A percentile compares a stretch with the other conserved stretches of the same genome.
phyloP scores from a whole-genome alignment of 495 filamentous ascomycete species.

The Antarctomyces pellizariae region DNA sequence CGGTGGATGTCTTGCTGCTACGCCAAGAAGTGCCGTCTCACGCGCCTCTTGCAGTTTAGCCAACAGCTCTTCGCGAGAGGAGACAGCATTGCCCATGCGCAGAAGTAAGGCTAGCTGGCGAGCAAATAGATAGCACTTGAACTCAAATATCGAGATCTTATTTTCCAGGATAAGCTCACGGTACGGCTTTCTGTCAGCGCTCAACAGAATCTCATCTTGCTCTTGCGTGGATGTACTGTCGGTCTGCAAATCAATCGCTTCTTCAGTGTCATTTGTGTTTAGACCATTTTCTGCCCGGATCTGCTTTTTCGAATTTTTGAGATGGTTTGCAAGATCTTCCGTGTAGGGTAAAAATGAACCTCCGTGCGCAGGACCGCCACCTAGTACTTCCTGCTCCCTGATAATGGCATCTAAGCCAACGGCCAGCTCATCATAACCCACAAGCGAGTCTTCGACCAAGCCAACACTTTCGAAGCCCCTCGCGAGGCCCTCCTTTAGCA shows the following conservation, averaged over 20 bases:
- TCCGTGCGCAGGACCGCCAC: conserved; percentile 31
- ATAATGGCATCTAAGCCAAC: conserved; percentile 65
- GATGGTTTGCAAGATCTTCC: conserved; percentile 39
- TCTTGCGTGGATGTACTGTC: conserved; percentile 11
- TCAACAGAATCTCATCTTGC: conserved; percentile 35
- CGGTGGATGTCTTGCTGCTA: conserved; percentile 22
- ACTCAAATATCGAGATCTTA: conserved; percentile 93
- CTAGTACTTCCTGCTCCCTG: conserved; percentile 39
- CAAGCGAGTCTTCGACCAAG: conserved; percentile 80
- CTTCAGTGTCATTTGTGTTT: conserved; percentile 19
- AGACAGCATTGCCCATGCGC: conserved; percentile 50
- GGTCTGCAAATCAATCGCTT: conserved; percentile 24
- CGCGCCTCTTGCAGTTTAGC: conserved; percentile 33
- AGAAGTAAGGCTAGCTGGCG: conserved; percentile 68
- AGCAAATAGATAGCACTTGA: conserved; percentile 82
- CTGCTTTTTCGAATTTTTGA: conserved; percentile 21
- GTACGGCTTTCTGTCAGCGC: conserved; percentile 56
- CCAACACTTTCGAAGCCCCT: conserved; percentile 91
- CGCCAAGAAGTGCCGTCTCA: conserved; percentile 24
- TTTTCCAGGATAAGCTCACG: conserved; percentile 85
- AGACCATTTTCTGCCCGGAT: conserved; percentile 9
- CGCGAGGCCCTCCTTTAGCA: conserved; percentile 85
- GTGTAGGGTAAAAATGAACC: conserved; percentile 43
- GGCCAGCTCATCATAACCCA: conserved; percentile 78
- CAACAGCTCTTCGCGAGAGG: conserved; percentile 28